phyloP scores from a whole-genome alignment of 345 rosid genomes.

The Schrenkiella parvula region DNA sequence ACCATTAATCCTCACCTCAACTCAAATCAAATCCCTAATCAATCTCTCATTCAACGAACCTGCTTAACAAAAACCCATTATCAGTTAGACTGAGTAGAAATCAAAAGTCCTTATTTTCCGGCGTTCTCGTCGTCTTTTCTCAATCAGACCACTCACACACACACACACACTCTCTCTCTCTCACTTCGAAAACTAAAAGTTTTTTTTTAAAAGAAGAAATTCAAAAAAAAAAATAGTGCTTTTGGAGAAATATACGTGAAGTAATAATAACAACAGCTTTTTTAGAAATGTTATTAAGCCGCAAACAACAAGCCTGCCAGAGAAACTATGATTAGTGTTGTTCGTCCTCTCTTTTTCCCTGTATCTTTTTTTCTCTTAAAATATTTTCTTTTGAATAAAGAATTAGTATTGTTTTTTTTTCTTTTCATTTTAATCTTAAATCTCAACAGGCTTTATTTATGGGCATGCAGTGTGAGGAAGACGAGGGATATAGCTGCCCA shows the following conservation, averaged over 20 bases:
- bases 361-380: background rate
- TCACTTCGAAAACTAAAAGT: background rate
- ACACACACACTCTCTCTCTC: background rate
- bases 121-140: constrained; percentile 28
- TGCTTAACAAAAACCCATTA: background rate
- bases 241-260: constrained; percentile 24
- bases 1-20: background rate
- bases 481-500: constrained; percentile 41
- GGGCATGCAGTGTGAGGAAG: constrained; percentile 23
- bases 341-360: constrained; percentile 17
- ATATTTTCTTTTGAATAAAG: background rate
- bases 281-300: background rate
- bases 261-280: constrained; percentile 26
- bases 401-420: background rate
- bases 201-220: background rate
- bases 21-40: background rate
- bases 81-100: background rate
- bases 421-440: background rate
- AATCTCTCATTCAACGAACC: background rate
- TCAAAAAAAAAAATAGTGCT: background rate
- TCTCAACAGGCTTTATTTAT: background rate
- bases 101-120: constrained; percentile 18
- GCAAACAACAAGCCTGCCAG: constrained; percentile 32
- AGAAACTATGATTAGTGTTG: constrained; percentile 35
- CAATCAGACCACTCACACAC: constrained; percentile 26